Conservation (phyloP, 1,284 basidiomycete species). For the Irpex lacteus region DNA sequence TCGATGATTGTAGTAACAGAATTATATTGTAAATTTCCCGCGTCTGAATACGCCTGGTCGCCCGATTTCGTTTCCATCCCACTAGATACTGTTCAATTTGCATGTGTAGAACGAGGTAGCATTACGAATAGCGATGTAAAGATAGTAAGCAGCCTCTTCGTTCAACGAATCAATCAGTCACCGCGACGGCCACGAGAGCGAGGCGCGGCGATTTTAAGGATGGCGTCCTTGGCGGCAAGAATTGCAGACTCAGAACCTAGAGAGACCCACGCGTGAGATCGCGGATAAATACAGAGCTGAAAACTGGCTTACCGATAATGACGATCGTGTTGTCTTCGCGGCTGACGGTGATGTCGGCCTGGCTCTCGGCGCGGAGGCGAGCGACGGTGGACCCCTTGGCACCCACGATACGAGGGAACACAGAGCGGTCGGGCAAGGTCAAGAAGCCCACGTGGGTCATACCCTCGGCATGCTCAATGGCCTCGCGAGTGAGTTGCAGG, state of each 20-base stretch:
- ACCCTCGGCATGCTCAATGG: constrained; percentile 72
- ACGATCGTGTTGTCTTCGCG: constrained; percentile 83
- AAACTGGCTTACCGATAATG: constrained; percentile 65
- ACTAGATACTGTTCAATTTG: constrained; percentile 3
- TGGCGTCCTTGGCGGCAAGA: constrained; percentile 76
- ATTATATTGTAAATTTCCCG: constrained; percentile 8
- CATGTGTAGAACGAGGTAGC: constrained; percentile 14
- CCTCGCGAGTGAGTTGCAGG: constrained; percentile 61
- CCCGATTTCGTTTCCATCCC: constrained; percentile 3
- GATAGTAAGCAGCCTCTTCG: constrained; percentile 5
- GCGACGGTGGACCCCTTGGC: constrained; percentile 85
- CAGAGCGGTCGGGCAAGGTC: constrained; percentile 69
- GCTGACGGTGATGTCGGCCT: constrained; percentile 86
- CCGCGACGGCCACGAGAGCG: constrained; percentile 46
- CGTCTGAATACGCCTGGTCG: constrained; percentile 2
- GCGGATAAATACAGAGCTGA: constrained; percentile 6
- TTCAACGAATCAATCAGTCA: constrained; percentile 15
- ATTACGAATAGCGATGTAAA: constrained; percentile 15
- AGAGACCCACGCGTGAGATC: not conserved
- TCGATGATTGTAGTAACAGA: not conserved
- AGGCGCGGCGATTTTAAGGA: constrained; percentile 62
- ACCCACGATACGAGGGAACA: constrained; percentile 87
- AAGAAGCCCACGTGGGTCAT: constrained; percentile 79
- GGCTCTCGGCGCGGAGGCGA: constrained; percentile 81
- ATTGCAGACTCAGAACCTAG: constrained; percentile 71